These are phyloP conservation scores for Stephanodiscus triporus DNA, from an alignment of 108 stramenopile species.

Conservation along the genomic window DNA sequence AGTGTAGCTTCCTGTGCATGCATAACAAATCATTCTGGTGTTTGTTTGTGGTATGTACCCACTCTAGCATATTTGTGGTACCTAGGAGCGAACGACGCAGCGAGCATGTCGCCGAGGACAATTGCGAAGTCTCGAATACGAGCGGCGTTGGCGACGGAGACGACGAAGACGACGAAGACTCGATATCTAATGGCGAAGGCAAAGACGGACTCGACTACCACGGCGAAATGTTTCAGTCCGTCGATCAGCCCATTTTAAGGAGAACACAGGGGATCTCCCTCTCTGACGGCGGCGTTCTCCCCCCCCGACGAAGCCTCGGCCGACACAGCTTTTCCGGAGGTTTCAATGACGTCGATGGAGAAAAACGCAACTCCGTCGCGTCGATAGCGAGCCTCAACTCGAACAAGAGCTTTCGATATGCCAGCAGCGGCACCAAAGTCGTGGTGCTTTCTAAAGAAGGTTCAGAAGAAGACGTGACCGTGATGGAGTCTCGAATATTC, in stretches of 20 bases:
- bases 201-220: background rate
- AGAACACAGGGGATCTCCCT: background rate
- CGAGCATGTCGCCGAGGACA: background rate
- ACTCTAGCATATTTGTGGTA: too few species aligned
- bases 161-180: background rate
- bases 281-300: too few species aligned
- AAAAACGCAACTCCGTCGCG: slow-evolving; percentile 5
- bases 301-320: too few species aligned
- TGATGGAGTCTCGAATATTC: slow-evolving; percentile 28
- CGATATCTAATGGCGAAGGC: background rate
- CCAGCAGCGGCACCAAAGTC: slow-evolving; percentile 18
- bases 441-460: slow-evolving; percentile 26
- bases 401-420: background rate
- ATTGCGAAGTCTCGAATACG: background rate
- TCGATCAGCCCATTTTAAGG: background rate
- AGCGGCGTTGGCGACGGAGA: too few species aligned
- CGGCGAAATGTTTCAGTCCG: background rate
- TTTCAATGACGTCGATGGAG: slow-evolving; percentile 10
- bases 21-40: too few species aligned
- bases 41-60: too few species aligned
- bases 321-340: slow-evolving; percentile 3
- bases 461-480: slow-evolving; percentile 9
- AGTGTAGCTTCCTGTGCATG: too few species aligned
- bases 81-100: background rate
- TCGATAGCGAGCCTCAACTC: background rate